Base-by-base conservation (phyloP, 1,284 basidiomycete genomes). In the Acaromyces ingoldii region DNA sequence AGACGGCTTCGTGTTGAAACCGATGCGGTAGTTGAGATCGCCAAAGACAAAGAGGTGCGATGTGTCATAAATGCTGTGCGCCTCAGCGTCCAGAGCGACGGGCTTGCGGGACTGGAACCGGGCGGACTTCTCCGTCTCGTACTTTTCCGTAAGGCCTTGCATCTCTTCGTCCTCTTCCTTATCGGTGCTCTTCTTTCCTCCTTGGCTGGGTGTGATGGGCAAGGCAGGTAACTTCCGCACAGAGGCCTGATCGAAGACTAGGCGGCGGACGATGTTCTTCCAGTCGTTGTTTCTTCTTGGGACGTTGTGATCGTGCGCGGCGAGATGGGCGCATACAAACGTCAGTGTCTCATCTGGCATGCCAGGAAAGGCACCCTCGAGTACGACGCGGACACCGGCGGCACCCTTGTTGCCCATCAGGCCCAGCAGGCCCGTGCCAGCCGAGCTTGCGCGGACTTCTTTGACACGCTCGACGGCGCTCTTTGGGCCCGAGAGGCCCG, bases 361-460 rank as follows among this genome's bases (percentile, higher is more conserved):
- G 3, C 21, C 59, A 21, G 43, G 49, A 25, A n/a, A 26, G 11
- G 47, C 53, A 29, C 71, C 60, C 3, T 65, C 67, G 6, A 81
- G 83, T 37, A 87, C 84, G 73, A 97, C 85, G 41, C 92, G 82
- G 31, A 91, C 81, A 15, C 88, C 92, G 2, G 95, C 91, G 0
- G 89, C 92, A 24, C 90, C 91, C 77, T 98, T 98, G 79, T 97
- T 97, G 10, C 90, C 90, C 87, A 97, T 88, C 60, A 77, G 21
- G 3, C 66, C 62, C 3, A 76, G 34, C 6, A 74, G 45, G 15
- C 77, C 77, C 4, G 70, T 72, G 1, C 70, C 75, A 1, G 70
- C 76, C 4, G 55, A 67, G 5, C 67, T 58, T 9, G 67, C 61
- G 22, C 71, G 53, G 38, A 74, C 61, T 53, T 75, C 72, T 48